Base-by-base conservation (phyloP, 2,329 filamentous ascomycete species). In the Pseudodiploospora longispora region DNA sequence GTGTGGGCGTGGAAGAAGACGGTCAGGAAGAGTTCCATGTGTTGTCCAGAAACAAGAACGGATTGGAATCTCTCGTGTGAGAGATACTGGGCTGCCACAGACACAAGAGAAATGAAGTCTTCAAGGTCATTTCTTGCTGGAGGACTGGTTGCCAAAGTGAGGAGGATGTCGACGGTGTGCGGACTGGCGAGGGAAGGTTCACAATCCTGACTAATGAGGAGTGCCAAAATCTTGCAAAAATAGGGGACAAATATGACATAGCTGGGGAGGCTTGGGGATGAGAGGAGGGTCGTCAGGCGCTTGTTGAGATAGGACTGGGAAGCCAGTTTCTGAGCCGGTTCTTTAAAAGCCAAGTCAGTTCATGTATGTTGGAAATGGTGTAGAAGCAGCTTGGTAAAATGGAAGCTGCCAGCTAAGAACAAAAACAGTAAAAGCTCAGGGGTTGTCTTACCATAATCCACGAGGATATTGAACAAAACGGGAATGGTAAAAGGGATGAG, bases 381-480 rank as follows among this genome's bases (percentile, higher is more conserved):
- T 19, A 19, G 33, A 10, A 27, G 3, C 2, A 12, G 6, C 10
- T 44, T 27, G 41, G 35, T 8, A 42, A 12, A 8, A 36, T 41
- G 10, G 27, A 38, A 28, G 27, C n/a, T 27, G 30, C 10, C 19
- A 27, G 6, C 12, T 29, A 10, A 39, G 27, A 5, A 10, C 6
- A n/a, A 6, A 19, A 31, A 31, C 28, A 6, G 4, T 27, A 3
- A 10, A 28, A 34, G 19, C 19, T 19, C 19, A 19, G 19, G 19
- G 29, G 9, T 31, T 37, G 36, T 27, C 69, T 61, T 57, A 82
- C 78, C 76, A 55, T 80, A 82, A 55, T 83, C 80, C 10, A 82
- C 70, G 43, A 78, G 71, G 39, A 81, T 68, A 54, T 83, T 83
- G 59, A 75, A 80, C 4, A 83, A 60, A 6, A 82, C 80, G 0